Percentiles rank a stretch among this genome's conserved stretches.
Evolutionary conservation across 2,329 filamentous ascomycete genomes (phyloP).

Genomic region (Colletotrichum viniferum): DNA sequence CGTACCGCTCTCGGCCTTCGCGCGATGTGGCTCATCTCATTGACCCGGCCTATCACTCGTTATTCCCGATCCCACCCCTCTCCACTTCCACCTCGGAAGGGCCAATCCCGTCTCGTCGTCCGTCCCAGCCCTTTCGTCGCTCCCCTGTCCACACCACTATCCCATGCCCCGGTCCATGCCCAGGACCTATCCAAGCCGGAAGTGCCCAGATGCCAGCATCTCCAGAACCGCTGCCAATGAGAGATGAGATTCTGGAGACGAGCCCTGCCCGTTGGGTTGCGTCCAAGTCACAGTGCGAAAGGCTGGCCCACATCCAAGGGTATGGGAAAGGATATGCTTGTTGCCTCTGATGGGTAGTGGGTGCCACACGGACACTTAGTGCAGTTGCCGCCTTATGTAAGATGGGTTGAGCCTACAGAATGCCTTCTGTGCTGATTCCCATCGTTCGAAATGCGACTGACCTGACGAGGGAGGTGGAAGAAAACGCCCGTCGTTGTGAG

Average conservation of each 20-base stretch:
- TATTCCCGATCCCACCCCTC: background rate
- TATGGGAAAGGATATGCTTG: background rate
- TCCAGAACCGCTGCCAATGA: conserved; percentile 1
- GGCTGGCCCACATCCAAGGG: background rate
- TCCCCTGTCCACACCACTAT: background rate
- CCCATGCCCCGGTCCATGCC: background rate
- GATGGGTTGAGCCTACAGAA: background rate
- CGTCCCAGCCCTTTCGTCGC: background rate
- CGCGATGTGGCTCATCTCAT: background rate
- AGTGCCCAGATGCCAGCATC: conserved; percentile 8
- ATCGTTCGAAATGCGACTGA: background rate
- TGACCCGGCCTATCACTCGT: background rate
- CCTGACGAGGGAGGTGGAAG: background rate
- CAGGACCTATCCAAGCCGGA: background rate
- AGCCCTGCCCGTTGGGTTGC: conserved; percentile 11
- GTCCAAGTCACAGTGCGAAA: conserved; percentile 7
- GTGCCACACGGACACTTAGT: background rate
- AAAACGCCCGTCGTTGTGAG: conserved; percentile 8
- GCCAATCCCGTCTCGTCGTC: background rate
- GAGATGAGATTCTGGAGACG: background rate
- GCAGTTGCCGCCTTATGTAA: background rate
- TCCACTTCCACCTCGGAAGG: background rate
- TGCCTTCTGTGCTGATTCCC: background rate
- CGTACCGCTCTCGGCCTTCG: conserved; percentile 9
- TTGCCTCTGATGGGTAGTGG: background rate